phyloP scores from a whole-genome alignment of 768 basidiomycete genomes.

The Hortiboletus flavorubellus region DNA sequence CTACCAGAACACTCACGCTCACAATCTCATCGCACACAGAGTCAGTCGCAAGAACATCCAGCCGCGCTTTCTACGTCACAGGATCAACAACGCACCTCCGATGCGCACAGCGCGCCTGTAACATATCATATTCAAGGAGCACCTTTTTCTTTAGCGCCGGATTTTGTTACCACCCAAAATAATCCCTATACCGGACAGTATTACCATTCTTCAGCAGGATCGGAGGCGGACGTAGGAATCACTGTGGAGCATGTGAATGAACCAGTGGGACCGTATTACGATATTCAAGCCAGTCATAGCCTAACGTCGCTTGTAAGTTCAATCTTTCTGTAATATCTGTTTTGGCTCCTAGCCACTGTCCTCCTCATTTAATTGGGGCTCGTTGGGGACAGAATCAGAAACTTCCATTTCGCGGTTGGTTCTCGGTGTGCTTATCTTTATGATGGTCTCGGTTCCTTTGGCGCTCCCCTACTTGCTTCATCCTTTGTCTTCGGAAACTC shows the following conservation, averaged over 20 bases:
- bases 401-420: not conserved
- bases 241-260: conserved; percentile 15
- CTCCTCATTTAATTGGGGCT: not conserved
- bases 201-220: not conserved
- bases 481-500: not conserved
- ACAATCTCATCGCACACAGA: not conserved
- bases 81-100: not conserved
- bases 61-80: not conserved
- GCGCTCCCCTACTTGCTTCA: not conserved
- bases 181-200: conserved; percentile 6
- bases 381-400: not conserved
- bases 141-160: conserved; percentile 5
- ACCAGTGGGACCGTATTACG: conserved; percentile 10
- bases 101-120: not conserved
- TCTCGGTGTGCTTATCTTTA: not conserved
- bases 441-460: not conserved
- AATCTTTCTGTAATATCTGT: not conserved
- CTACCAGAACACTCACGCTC: not conserved
- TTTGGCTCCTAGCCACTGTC: not conserved
- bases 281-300: conserved; percentile 14
- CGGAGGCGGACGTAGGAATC: conserved; percentile 12
- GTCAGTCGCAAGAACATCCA: not conserved
- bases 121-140: conserved; percentile 3
- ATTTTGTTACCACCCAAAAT: not conserved
- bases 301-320: conserved; percentile 27